phyloP scores from a whole-genome alignment of 345 rosid genomes.

The Brassica juncea region DNA sequence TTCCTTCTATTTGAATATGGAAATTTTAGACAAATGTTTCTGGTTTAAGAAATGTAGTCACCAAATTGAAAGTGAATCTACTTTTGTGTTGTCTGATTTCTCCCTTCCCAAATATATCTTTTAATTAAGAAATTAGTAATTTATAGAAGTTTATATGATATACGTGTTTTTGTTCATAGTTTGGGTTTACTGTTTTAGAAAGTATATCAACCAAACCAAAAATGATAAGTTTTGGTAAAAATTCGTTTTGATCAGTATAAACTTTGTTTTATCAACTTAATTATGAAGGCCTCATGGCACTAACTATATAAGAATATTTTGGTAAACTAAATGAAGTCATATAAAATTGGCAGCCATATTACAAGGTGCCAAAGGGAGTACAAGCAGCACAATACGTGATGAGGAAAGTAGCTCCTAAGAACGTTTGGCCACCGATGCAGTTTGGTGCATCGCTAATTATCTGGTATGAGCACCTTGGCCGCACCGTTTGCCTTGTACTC shows the following conservation, averaged over 20 bases:
- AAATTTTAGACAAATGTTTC: background rate
- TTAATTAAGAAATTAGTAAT: background rate
- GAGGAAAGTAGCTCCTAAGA: slow-evolving; percentile 70
- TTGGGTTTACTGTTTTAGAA: background rate
- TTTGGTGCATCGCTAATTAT: slow-evolving; percentile 84
- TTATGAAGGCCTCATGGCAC: background rate
- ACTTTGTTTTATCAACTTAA: background rate
- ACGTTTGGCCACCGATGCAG: slow-evolving; percentile 80
- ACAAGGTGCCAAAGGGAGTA: slow-evolving; percentile 73
- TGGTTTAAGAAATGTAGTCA: background rate
- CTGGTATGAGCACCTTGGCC: slow-evolving; percentile 89
- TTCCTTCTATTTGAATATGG: background rate
- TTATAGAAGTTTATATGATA: background rate
- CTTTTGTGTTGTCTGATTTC: background rate
- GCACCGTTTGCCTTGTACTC: slow-evolving; percentile 73
- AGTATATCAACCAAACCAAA: background rate
- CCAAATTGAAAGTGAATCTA: background rate
- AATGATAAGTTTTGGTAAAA: background rate
- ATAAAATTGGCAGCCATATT: slow-evolving; percentile 64
- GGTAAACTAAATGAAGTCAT: background rate
- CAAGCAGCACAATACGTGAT: slow-evolving; percentile 71
- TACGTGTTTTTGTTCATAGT: background rate
- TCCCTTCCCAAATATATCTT: background rate
- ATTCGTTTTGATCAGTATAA: background rate
- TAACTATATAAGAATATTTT: background rate